These are phyloP conservation scores for Pythium insidiosum DNA, from an alignment of 352 stramenopile genomes.

Conservation along the genomic window DNA sequence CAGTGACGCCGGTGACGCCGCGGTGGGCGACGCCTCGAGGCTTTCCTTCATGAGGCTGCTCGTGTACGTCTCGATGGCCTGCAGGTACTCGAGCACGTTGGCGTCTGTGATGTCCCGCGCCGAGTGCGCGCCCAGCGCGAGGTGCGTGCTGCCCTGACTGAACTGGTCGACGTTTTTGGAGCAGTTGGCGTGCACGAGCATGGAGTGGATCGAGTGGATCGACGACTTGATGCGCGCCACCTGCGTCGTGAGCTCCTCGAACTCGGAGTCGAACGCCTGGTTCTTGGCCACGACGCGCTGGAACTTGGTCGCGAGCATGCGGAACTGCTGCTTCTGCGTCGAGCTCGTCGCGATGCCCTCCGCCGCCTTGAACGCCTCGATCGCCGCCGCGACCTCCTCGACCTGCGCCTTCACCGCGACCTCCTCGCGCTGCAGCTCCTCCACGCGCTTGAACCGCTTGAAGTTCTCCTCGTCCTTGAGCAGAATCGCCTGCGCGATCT, in stretches of 20 bases:
- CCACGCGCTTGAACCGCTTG: constrained; percentile 70
- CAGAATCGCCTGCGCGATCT: constrained; percentile 42
- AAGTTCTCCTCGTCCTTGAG: constrained; percentile 70
- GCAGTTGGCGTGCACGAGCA: constrained; percentile 46
- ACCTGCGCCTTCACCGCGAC: constrained; percentile 37
- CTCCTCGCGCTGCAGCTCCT: constrained; percentile 57
- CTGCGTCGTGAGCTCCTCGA: constrained; percentile 43
- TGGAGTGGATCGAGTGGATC: constrained; percentile 67
- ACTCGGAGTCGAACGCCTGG: constrained; percentile 40
- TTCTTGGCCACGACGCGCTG: constrained; percentile 26
- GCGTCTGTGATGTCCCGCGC: constrained; percentile 41
- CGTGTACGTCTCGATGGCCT: constrained; percentile 66
- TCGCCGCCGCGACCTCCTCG: constrained; percentile 30
- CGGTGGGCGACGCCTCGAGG: constrained; percentile 11
- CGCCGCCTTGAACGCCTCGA: constrained; percentile 60
- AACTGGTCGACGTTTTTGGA: constrained; percentile 30
- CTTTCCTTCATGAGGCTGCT: constrained; percentile 48
- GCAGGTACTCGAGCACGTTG: constrained; percentile 71
- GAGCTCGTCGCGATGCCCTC: constrained; percentile 55
- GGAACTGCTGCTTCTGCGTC: constrained; percentile 44
- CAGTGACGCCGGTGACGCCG: background rate
- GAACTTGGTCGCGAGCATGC: constrained; percentile 29
- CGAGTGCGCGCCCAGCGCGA: constrained; percentile 19
- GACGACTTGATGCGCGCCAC: constrained; percentile 55
- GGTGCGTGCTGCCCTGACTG: constrained; percentile 15